phyloP scores from a whole-genome alignment of 352 stramenopile species.

The Phytophthora vignae region DNA sequence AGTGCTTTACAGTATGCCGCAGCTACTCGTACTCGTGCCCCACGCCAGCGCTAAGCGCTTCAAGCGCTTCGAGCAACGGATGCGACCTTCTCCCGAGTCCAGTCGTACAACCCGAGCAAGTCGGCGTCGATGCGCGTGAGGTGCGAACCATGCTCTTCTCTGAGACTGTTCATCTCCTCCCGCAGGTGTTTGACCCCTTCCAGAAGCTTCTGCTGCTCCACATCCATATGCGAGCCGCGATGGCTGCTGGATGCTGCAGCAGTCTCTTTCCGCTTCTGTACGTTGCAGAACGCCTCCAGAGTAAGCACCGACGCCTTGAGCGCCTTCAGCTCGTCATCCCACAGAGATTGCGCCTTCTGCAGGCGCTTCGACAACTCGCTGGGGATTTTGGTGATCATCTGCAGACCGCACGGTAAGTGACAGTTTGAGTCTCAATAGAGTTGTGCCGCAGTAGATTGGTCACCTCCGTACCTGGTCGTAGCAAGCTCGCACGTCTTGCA shows the following conservation, averaged over 20 bases:
- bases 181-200: conserved; percentile 31
- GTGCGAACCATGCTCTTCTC: conserved; percentile 45
- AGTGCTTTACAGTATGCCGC: background rate
- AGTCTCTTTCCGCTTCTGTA: conserved; percentile 26
- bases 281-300: conserved; percentile 35
- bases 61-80: conserved; percentile 4
- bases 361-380: conserved; percentile 64
- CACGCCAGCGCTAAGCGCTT: no score
- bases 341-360: conserved; percentile 51
- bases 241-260: conserved; percentile 1
- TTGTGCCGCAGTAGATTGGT: background rate
- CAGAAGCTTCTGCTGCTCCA: conserved; percentile 29
- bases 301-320: conserved; percentile 47
- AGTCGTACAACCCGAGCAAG: conserved; percentile 70
- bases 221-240: background rate
- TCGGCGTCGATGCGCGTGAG: conserved; percentile 48
- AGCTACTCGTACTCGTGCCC: background rate
- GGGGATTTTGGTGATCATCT: conserved; percentile 62
- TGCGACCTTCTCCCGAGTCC: conserved; percentile 50
- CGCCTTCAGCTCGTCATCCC: conserved; percentile 46
- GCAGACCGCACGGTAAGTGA: background rate
- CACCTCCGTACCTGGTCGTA: conserved; percentile 45
- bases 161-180: conserved; percentile 29
- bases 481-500: conserved; percentile 49
- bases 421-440: no score